A percentile compares a stretch with the other conserved stretches of the same genome.
Conservation (phyloP, 2,329 filamentous ascomycete genomes). For the Sclerotinia borealis region DNA sequence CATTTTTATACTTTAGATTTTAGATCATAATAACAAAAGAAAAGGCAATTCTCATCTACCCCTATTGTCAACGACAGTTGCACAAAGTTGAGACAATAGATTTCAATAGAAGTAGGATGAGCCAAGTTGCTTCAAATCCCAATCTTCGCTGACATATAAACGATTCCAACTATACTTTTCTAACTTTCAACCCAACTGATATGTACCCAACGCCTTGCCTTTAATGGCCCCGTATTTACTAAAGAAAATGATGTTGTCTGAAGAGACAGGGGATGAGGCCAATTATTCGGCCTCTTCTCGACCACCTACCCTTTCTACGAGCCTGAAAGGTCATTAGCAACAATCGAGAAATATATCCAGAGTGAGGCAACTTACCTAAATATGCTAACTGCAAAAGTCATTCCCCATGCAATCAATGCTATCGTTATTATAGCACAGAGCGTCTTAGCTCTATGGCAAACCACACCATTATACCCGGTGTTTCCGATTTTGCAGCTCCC, state of each 20-base stretch:
- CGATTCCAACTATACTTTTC: slow-evolving; percentile 4
- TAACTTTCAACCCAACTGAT: neutral
- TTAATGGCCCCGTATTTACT: neutral
- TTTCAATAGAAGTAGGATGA: neutral
- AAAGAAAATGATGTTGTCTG: slow-evolving; percentile 8
- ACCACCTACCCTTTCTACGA: slow-evolving; percentile 55
- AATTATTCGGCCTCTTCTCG: slow-evolving; percentile 39
- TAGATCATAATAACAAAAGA: slow-evolving; percentile 1
- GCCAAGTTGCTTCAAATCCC: neutral
- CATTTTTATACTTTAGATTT: neutral
- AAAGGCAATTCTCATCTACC: neutral
- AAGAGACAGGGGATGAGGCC: neutral
- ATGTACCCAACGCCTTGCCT: slow-evolving; percentile 11
- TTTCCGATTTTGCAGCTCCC: slow-evolving; percentile 48
- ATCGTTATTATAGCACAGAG: slow-evolving; percentile 74
- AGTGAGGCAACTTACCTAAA: slow-evolving; percentile 48
- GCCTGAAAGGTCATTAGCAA: slow-evolving; percentile 33
- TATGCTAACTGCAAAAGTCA: slow-evolving; percentile 83
- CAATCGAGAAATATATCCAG: neutral
- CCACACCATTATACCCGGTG: slow-evolving; percentile 36
- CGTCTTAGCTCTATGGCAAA: slow-evolving; percentile 61
- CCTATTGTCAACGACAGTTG: neutral
- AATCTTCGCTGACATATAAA: neutral
- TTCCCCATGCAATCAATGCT: slow-evolving; percentile 80
- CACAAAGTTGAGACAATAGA: neutral